Conservation (phyloP, 768 basidiomycete species). For the Agrocybe pediades region DNA sequence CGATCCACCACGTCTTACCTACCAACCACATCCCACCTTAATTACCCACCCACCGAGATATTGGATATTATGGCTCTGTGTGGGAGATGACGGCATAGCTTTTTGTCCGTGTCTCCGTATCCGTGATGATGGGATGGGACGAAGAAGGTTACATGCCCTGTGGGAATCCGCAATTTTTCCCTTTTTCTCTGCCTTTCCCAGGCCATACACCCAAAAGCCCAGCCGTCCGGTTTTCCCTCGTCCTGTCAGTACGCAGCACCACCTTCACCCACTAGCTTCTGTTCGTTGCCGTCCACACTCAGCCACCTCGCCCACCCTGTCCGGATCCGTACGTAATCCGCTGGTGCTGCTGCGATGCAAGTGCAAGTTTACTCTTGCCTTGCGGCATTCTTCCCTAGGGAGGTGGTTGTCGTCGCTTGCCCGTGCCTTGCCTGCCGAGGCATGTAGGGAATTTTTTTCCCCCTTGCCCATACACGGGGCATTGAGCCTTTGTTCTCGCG, state of each 20-base stretch:
- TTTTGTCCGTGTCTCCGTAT: constrained; percentile 8
- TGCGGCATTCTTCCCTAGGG: constrained; percentile 1
- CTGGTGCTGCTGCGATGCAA: neutral
- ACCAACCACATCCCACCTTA: neutral
- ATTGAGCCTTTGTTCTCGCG: constrained; percentile 12
- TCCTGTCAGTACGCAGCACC: neutral
- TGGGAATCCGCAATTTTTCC: neutral
- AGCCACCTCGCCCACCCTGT: constrained; percentile 4
- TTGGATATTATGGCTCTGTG: neutral
- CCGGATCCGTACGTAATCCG: constrained; percentile 16
- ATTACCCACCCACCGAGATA: neutral
- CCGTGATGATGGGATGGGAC: neutral
- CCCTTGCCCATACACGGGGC: constrained; percentile 1
- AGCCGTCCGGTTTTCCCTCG: constrained; percentile 8
- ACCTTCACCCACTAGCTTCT: constrained; percentile 1
- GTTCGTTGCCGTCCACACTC: constrained; percentile 6
- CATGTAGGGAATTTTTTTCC: neutral
- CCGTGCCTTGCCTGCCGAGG: neutral
- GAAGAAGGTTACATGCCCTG: neutral
- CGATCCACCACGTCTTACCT: neutral
- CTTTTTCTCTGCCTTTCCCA: neutral
- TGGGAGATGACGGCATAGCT: constrained; percentile 16
- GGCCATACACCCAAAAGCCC: neutral
- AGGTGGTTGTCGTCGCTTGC: neutral
- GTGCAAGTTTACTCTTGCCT: neutral